Base-by-base conservation (phyloP, 2,329 filamentous ascomycete genomes). In the Endoconidiophora laricicola region DNA sequence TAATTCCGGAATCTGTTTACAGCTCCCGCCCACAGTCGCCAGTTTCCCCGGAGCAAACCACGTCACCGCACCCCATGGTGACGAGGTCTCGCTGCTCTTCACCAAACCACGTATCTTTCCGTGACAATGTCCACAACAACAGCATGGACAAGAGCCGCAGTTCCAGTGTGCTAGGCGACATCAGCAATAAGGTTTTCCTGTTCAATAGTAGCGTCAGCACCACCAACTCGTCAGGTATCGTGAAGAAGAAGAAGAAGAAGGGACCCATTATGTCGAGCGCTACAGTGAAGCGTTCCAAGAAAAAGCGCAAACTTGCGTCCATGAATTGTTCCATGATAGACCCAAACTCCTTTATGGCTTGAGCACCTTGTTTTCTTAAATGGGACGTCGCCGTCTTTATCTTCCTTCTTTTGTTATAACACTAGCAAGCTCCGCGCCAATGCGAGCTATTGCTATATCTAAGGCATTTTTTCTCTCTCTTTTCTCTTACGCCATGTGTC, bases 311-410 rank as follows among this genome's bases (percentile, higher is more conserved):
- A 29, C 16, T 24, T 20, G 10, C 20, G 16, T 18, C 18, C 14
- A 40, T 50, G 48, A 22, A 44, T 23, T 50, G 49, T 43, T 29
- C 43, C 2, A 38, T 23, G 23, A 24, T 50, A 2, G 49, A 50
- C 14, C 43, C 45, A 36, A 20, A 20, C 22, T 50, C 49, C 4
- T 43, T 50, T n/a, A 9, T 46, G 12, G 37, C 43, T 10, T 50
- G 44, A 49, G 26, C n/a, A 4, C 5, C 24, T 26, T 45, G 14
- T 45, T n/a, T 26, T 45, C 9, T 45, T n/a, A 14, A 24, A 29
- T 16, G 23, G 14, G 16, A 7, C 26, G 10, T 29, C 10, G 5
- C 26, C 5, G 16, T 33, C 4, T 33, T 33, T 10, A 9, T 33
- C 12, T 33, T 33, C 5, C 12, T 33, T 33, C 29, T 33, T 33